These are phyloP conservation scores for Colletotrichum godetiae DNA, from an alignment of 2,329 filamentous ascomycete species.

Conservation along the genomic window DNA sequence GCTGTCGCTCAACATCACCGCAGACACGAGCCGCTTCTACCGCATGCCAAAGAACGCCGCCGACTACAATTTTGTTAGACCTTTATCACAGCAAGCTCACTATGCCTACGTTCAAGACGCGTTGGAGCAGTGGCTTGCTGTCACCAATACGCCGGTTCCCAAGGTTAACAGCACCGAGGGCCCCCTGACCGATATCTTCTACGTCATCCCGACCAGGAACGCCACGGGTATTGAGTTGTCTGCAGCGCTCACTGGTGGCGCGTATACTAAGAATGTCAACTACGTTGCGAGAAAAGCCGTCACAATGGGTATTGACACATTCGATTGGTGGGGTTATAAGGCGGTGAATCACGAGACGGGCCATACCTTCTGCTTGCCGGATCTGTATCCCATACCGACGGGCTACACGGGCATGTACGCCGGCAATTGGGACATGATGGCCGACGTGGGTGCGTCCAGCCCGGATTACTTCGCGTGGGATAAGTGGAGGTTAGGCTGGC, in stretches of 20 bases:
- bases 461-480: constrained; percentile 53
- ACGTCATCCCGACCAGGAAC: constrained; percentile 42
- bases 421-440: constrained; percentile 52
- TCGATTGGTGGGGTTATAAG: constrained; percentile 45
- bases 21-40: constrained; percentile 39
- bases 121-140: constrained; percentile 38
- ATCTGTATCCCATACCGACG: constrained; percentile 47
- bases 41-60: constrained; percentile 40
- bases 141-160: constrained; percentile 25
- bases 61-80: constrained; percentile 43
- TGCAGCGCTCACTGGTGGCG: constrained; percentile 40
- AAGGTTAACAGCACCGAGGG: constrained; percentile 22
- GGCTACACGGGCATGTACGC: constrained; percentile 44
- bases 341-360: constrained; percentile 52
- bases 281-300: constrained; percentile 45
- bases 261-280: constrained; percentile 39
- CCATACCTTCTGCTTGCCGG: constrained; percentile 51
- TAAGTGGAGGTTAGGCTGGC: constrained; percentile 52
- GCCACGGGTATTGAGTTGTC: constrained; percentile 43
- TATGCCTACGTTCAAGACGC: constrained; percentile 45
- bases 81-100: constrained; percentile 41
- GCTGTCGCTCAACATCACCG: constrained; percentile 39
- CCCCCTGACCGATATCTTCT: constrained; percentile 42
- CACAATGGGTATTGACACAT: constrained; percentile 47
- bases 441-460: constrained; percentile 45